Evolutionary conservation across 352 stramenopile genomes (phyloP).

Genomic region (Globisporangium perplexum): DNA sequence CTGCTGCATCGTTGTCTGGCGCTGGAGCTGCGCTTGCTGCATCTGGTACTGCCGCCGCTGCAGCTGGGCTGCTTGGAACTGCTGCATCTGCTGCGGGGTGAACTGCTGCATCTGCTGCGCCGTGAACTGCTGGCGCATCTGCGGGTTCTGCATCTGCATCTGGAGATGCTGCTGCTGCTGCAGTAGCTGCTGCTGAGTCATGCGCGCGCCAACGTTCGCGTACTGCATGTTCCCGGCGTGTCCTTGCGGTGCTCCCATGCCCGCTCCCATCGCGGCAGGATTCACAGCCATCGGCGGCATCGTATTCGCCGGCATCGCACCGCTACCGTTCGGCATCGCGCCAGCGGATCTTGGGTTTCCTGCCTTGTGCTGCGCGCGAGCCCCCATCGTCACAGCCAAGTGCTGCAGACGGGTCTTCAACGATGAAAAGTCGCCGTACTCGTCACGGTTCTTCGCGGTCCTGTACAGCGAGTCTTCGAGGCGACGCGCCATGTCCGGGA

Average conservation of each 20-base stretch:
- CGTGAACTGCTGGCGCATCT: conserved; percentile 63
- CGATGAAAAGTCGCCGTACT: conserved; percentile 95
- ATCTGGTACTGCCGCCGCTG: conserved; percentile 43
- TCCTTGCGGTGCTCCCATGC: conserved; percentile 45
- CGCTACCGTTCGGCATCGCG: conserved; percentile 25
- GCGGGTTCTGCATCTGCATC: conserved; percentile 64
- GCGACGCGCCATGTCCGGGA: conserved; percentile 97
- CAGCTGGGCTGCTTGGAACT: conserved; percentile 33
- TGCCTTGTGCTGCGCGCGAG: conserved; percentile 74
- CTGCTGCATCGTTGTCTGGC: conserved; percentile 54
- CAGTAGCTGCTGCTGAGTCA: conserved; percentile 78
- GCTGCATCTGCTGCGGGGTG: conserved; percentile 74
- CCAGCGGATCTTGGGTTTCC: conserved; percentile 34
- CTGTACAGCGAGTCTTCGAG: conserved; percentile 97
- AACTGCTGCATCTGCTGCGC: conserved; percentile 29
- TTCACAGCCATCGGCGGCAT: conserved; percentile 48
- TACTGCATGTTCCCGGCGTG: conserved; percentile 74
- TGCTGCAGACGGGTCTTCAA: conserved; percentile 96
- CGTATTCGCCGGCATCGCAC: conserved; percentile 33
- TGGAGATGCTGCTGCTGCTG: conserved; percentile 74
- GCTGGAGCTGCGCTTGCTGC: conserved; percentile 57
- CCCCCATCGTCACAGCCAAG: conserved; percentile 90
- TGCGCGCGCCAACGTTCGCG: conserved; percentile 42
- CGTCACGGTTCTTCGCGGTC: conserved; percentile 88
- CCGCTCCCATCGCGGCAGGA: conserved; percentile 23